These are phyloP conservation scores for Cylindrotheca closterium DNA, from an alignment of 108 stramenopile species.

Conservation along the genomic window DNA sequence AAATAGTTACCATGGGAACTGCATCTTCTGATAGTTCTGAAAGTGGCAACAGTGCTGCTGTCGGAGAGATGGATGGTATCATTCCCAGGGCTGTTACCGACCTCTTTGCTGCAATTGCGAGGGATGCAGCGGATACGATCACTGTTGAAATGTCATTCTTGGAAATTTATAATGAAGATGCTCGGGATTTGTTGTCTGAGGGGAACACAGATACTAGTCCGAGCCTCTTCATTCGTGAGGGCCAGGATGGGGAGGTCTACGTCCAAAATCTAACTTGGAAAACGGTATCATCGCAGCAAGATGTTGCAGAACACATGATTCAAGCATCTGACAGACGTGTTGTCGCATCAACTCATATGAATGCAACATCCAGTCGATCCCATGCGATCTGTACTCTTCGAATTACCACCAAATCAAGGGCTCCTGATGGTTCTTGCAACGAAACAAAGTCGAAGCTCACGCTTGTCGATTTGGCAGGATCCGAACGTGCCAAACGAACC, in stretches of 20 bases:
- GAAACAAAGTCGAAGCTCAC: slow-evolving; percentile 57
- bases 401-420: slow-evolving; percentile 28
- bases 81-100: slow-evolving; percentile 57
- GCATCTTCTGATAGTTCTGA: neutral
- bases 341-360: slow-evolving; percentile 74
- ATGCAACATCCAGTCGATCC: slow-evolving; percentile 60
- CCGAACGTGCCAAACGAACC: slow-evolving; percentile 72
- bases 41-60: neutral
- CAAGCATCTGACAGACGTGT: slow-evolving; percentile 40
- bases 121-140: neutral
- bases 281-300: slow-evolving; percentile 27
- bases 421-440: neutral
- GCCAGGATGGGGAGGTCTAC: slow-evolving; percentile 39
- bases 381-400: slow-evolving; percentile 89
- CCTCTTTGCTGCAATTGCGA: slow-evolving; percentile 32
- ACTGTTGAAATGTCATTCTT: slow-evolving; percentile 63
- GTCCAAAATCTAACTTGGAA: slow-evolving; percentile 49
- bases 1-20: neutral
- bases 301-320: slow-evolving; percentile 44
- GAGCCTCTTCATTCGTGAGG: slow-evolving; percentile 45
- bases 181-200: slow-evolving; percentile 34
- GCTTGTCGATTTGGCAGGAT: slow-evolving; percentile 82
- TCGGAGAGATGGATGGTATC: slow-evolving; percentile 42
- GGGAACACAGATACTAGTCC: slow-evolving; percentile 19
- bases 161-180: slow-evolving; percentile 73